Evolutionary conservation across 2,329 filamentous ascomycete species (phyloP).

Genomic region (Xylaria sp.): DNA sequence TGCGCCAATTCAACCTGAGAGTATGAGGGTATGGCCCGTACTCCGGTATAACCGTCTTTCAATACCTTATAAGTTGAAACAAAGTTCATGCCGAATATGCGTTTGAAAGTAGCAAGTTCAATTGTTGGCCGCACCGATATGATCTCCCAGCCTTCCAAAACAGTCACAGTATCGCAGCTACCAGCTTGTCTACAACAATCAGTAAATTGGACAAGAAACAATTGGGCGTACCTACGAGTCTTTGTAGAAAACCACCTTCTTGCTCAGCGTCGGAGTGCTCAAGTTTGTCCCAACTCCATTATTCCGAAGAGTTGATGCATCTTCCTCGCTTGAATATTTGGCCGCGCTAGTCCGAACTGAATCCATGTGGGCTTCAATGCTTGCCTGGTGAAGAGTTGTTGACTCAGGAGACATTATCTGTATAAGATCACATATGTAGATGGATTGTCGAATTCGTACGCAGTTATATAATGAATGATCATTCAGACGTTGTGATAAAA

Average conservation of each 20-base stretch:
- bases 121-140: slow-evolving; percentile 34
- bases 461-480: background rate
- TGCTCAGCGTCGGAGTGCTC: background rate
- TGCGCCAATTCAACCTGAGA: slow-evolving; percentile 34
- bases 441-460: background rate
- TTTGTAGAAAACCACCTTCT: background rate
- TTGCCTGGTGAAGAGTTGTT: background rate
- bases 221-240: slow-evolving; percentile 13
- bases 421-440: background rate
- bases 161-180: background rate
- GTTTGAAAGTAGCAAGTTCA: slow-evolving; percentile 29
- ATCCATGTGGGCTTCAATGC: background rate
- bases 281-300: background rate
- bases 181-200: slow-evolving; percentile 12
- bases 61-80: slow-evolving; percentile 20
- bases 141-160: slow-evolving; percentile 35
- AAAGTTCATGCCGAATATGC: slow-evolving; percentile 33
- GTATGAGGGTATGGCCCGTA: slow-evolving; percentile 36
- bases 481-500: background rate
- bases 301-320: slow-evolving; percentile 20
- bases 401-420: background rate
- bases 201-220: background rate
- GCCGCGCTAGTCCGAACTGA: background rate
- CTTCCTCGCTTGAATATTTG: slow-evolving; percentile 16
- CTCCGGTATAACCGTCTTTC: slow-evolving; percentile 37